phyloP scores from a whole-genome alignment of 305 asterid genomes.

The Ajuga reptans region DNA sequence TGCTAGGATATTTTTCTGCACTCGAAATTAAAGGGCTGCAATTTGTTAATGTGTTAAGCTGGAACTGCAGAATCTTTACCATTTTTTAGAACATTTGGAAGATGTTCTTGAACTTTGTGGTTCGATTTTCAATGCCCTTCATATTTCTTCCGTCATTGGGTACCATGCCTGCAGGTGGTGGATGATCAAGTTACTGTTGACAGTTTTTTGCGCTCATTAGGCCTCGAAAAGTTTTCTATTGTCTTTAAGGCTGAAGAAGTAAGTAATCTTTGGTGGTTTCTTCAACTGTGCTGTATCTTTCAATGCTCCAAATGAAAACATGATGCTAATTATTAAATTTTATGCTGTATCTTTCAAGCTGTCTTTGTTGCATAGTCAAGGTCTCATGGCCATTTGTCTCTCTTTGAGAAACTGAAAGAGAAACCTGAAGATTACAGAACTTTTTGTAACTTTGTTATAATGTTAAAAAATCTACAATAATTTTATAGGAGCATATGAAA shows the following conservation, averaged over 20 bases:
- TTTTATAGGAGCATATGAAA: neutral
- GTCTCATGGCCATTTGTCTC: neutral
- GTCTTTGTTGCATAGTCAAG: conserved; percentile 19
- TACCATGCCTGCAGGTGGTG: conserved; percentile 50
- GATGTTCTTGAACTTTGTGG: neutral
- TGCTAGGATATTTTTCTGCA: conserved; percentile 1
- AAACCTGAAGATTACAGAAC: neutral
- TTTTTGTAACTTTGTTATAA: neutral
- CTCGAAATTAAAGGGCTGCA: neutral
- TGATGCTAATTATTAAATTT: no score
- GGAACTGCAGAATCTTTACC: neutral
- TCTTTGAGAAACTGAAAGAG: neutral
- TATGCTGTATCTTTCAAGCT: no score
- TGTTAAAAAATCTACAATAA: neutral
- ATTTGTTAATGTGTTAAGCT: neutral
- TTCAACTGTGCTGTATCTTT: conserved; percentile 15
- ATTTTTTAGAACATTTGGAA: neutral
- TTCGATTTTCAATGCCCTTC: conserved; percentile 3
- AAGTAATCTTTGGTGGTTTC: conserved; percentile 23
- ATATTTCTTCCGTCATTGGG: conserved; percentile 15
- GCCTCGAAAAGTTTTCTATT: conserved; percentile 68
- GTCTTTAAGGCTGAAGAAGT: conserved; percentile 90
- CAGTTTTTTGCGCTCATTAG: conserved; percentile 64
- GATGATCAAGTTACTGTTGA: conserved; percentile 68
- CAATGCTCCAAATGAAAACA: neutral